Base-by-base conservation (phyloP, 257 asterid genomes). In the Nicotiana paniculata region DNA sequence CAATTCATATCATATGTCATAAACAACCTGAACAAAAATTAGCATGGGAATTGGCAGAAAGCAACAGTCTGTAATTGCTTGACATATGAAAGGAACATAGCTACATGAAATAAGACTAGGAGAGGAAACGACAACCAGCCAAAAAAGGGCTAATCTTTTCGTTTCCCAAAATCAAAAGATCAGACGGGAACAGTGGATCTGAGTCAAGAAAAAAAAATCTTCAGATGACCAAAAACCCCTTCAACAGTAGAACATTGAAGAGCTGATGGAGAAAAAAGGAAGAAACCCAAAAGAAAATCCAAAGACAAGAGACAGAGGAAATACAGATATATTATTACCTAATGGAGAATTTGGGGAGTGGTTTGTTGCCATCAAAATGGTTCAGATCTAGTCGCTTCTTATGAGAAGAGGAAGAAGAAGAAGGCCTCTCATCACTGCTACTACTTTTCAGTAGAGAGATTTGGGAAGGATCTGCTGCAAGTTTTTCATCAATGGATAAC, bases 401-500 rank as follows among this genome's bases (percentile, higher is more conserved):
- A 88, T 81, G 0, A 43, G 9, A 8, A 43, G 48, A 43, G 8
- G 48, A 7, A 43, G 74, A n/a, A 70, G 77, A 46, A 80, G 77
- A 65, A 89, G 82, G 84, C 85, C 80, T 89, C 63, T 90, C 96
- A 88, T 90, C 86, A 85, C 86, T 84, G 79, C 83, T 69, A 84
- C 84, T 69, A 81, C 85, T 89, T 77, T 88, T 90, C 81, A 83
- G 89, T 83, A 85, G 95, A 77, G 96, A 82, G 89, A 86, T 89
- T 88, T 87, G 91, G 64, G 83, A 90, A 89, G 86, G 95, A 95
- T 91, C 97, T 92, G 90, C 90, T 88, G 94, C 97, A 86, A 93
- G 92, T 89, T 91, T 90, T 90, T 91, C 98, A 95, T 91, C 98
- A 95, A 85, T 88, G 95, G 97, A 92, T 93, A 93, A 93, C 98